These are phyloP conservation scores for Ramalina intermedia DNA, from an alignment of 495 filamentous ascomycete genomes.

Conservation along the genomic window DNA sequence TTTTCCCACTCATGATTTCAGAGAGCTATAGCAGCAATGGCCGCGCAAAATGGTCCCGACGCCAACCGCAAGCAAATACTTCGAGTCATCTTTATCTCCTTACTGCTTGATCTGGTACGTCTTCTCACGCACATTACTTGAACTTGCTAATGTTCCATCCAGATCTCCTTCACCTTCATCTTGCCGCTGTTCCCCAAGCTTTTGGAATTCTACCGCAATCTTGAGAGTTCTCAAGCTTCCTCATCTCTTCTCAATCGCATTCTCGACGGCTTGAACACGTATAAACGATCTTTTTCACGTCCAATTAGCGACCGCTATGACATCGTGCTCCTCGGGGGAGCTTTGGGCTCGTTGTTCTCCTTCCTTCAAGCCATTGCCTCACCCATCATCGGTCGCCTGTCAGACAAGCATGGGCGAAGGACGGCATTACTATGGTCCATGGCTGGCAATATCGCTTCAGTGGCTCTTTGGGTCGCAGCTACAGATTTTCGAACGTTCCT, in stretches of 20 bases:
- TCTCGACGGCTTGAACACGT: slow-evolving; percentile 74
- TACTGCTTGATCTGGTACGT: slow-evolving; percentile 54
- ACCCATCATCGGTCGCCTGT: slow-evolving; percentile 77
- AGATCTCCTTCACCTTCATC: slow-evolving; percentile 94
- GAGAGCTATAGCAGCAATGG: slow-evolving; percentile 8
- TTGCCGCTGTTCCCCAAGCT: slow-evolving; percentile 90
- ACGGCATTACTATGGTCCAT: slow-evolving; percentile 84
- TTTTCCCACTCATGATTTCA: not conserved
- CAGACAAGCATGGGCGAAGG: slow-evolving; percentile 77
- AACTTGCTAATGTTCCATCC: slow-evolving; percentile 6
- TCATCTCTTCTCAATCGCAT: slow-evolving; percentile 61
- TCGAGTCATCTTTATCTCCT: slow-evolving; percentile 58
- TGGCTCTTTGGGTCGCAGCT: slow-evolving; percentile 85
- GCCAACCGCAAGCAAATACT: slow-evolving; percentile 62
- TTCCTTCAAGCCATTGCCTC: slow-evolving; percentile 87
- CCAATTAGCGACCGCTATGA: slow-evolving; percentile 96
- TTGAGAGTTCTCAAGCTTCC: slow-evolving; percentile 41
- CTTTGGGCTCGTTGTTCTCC: slow-evolving; percentile 84
- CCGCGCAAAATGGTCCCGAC: slow-evolving; percentile 9
- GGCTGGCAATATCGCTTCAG: slow-evolving; percentile 85
- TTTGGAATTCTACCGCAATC: slow-evolving; percentile 81
- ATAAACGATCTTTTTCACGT: slow-evolving; percentile 84
- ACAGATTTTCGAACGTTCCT: slow-evolving; percentile 93
- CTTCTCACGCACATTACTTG: not conserved
- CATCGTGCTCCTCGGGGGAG: slow-evolving; percentile 89